A percentile compares a stretch with the other conserved stretches of the same genome.
These are phyloP conservation scores for Leishmania mexicana DNA, from an alignment of 208 protist genomes.

Conservation along the genomic window DNA sequence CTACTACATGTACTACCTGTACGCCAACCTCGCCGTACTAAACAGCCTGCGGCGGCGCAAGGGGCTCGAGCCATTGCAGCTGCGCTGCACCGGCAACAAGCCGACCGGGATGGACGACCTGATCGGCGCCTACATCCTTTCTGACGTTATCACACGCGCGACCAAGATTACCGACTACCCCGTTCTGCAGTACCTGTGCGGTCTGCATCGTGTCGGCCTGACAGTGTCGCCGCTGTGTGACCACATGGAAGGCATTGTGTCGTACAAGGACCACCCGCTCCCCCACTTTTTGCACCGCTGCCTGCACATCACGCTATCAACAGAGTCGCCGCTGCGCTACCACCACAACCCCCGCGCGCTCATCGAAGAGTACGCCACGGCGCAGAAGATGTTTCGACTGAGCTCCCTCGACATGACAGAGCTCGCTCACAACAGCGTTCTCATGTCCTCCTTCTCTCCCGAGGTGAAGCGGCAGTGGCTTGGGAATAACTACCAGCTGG, in stretches of 20 bases:
- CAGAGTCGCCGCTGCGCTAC: constrained; percentile 95
- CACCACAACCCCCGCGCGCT: constrained; percentile 82
- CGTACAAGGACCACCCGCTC: constrained; percentile 95
- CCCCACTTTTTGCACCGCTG: constrained; percentile 94
- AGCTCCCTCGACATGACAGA: constrained; percentile 89
- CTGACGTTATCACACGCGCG: constrained; percentile 96
- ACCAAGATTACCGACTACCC: constrained; percentile 94
- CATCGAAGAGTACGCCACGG: constrained; percentile 91
- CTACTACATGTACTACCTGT: constrained; percentile 98
- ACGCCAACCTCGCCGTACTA: constrained; percentile 96
- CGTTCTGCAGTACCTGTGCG: constrained; percentile 98
- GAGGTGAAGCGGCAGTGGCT: constrained; percentile 84
- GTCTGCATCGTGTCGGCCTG: constrained; percentile 96
- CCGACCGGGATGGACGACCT: constrained; percentile 87
- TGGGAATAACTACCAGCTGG: constrained; percentile 64
- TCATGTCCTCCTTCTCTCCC: constrained; percentile 83
- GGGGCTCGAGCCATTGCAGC: constrained; percentile 80
- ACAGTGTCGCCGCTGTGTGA: constrained; percentile 97
- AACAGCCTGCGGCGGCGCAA: constrained; percentile 92
- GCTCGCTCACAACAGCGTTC: constrained; percentile 86
- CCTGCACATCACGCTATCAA: constrained; percentile 96
- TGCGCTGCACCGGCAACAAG: constrained; percentile 95
- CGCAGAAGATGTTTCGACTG: constrained; percentile 86
- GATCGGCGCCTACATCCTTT: constrained; percentile 93
- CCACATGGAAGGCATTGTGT: constrained; percentile 94